Percentiles rank a stretch among this genome's conserved stretches.
Conservation (phyloP, 192 early-diverging fungal genomes). For the Oehlia diaphana region DNA sequence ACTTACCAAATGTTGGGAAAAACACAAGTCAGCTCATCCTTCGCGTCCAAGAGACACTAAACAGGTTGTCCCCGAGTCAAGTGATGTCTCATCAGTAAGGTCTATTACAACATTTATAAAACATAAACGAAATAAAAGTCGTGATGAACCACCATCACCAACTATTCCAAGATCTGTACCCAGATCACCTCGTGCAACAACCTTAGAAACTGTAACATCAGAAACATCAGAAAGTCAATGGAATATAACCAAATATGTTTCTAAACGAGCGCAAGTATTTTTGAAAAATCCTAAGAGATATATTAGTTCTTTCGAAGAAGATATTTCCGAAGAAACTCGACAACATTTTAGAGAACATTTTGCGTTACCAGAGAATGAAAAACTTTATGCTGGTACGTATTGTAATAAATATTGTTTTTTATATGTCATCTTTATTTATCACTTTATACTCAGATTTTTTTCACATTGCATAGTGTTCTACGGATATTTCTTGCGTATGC, state of each 20-base stretch:
- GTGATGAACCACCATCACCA: not conserved
- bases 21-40: not conserved
- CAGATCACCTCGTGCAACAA: constrained; percentile 31
- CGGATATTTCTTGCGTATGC: constrained; percentile 48
- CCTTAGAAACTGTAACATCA: constrained; percentile 27
- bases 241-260: constrained; percentile 29
- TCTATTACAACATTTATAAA: not conserved
- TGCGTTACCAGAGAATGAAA: constrained; percentile 55
- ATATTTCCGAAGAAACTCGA: constrained; percentile 22
- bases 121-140: not conserved
- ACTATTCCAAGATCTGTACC: constrained; percentile 29
- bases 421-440: not conserved
- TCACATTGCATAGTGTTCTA: constrained; percentile 39
- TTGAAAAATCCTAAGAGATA: constrained; percentile 1
- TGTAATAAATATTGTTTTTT: not conserved
- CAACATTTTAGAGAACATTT: constrained; percentile 52
- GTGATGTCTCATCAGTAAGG: not conserved
- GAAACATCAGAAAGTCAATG: constrained; percentile 26
- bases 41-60: not conserved
- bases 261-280: constrained; percentile 19
- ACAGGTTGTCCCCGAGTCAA: not conserved
- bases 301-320: constrained; percentile 17
- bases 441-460: not conserved
- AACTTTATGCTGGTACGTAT: constrained; percentile 47
- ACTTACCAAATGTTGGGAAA: constrained; percentile 34